Percentiles rank a stretch among this genome's conserved stretches.
Evolutionary conservation across 495 filamentous ascomycete species (phyloP).

Genomic region (Margaritispora aquatica): DNA sequence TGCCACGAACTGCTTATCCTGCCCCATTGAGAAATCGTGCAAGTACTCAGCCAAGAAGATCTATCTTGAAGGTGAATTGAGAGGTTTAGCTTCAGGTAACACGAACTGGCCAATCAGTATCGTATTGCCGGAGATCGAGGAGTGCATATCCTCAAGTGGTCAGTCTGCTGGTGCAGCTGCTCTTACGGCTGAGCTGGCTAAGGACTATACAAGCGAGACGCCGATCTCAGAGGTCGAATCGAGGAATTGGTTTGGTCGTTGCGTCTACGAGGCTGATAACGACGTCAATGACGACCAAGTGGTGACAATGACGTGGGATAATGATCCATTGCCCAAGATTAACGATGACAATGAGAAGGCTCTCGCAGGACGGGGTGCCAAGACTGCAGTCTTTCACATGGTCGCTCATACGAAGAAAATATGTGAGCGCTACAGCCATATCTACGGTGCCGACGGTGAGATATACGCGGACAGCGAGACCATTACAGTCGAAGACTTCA

Average conservation of each 20-base stretch:
- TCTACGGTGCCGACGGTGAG: constrained; percentile 85
- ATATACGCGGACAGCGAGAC: constrained; percentile 67
- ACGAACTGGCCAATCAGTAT: constrained; percentile 79
- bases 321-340: constrained; percentile 38
- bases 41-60: constrained; percentile 78
- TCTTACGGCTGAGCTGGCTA: constrained; percentile 47
- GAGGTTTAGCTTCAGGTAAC: constrained; percentile 46
- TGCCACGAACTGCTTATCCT: constrained; percentile 86
- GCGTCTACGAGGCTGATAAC: constrained; percentile 90
- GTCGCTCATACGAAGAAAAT: constrained; percentile 81
- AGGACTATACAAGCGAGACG: constrained; percentile 60
- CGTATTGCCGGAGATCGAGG: constrained; percentile 87
- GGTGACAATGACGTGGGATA: constrained; percentile 81
- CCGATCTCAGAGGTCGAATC: constrained; percentile 45
- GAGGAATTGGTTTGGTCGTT: constrained; percentile 83
- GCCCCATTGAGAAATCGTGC: constrained; percentile 65
- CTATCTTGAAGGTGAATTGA: constrained; percentile 51
- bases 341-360: constrained; percentile 16
- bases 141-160: constrained; percentile 36
- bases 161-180: constrained; percentile 34
- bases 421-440: constrained; percentile 71
- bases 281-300: constrained; percentile 87
- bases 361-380: constrained; percentile 52
- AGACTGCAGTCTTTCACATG: constrained; percentile 91
- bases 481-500: constrained; percentile 61